These are phyloP conservation scores for Chlorella sp. DNA, from an alignment of 139 green algal genomes.

Conservation along the genomic window DNA sequence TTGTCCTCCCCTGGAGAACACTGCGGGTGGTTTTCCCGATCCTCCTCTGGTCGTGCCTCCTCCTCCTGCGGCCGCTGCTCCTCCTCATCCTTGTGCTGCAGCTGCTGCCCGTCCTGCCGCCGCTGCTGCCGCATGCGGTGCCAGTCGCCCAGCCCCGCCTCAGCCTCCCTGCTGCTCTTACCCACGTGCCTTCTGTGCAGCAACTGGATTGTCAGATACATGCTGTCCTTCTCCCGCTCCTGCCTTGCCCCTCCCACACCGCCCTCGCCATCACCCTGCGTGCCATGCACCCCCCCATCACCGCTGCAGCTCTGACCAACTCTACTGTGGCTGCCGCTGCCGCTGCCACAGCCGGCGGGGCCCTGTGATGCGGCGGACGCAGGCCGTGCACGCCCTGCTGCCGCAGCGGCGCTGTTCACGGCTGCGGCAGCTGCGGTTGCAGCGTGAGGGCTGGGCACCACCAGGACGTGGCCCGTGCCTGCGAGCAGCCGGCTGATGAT, in stretches of 20 bases:
- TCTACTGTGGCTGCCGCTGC: not conserved
- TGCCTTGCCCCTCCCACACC: no score
- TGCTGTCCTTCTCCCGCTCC: not conserved
- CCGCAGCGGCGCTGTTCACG: not conserved
- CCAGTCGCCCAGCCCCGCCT: not conserved
- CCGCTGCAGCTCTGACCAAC: not conserved
- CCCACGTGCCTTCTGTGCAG: not conserved
- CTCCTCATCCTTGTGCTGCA: not conserved
- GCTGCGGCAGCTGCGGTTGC: not conserved
- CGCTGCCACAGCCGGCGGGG: not conserved
- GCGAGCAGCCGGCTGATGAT: not conserved
- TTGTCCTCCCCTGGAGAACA: no score
- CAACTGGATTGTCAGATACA: not conserved
- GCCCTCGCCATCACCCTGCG: no score
- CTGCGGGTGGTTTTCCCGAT: no score
- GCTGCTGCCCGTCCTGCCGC: not conserved
- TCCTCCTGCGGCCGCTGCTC: not conserved
- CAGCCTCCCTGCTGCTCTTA: not conserved
- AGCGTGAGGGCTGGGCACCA: not conserved
- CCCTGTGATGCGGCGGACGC: no score
- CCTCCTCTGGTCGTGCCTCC: no score
- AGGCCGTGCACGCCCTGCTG: no score
- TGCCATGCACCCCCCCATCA: no score
- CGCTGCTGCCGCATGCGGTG: not conserved
- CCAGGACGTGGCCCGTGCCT: not conserved